Base-by-base conservation (phyloP, 2,329 filamentous ascomycete species). In the Aureobasidium sp. region DNA sequence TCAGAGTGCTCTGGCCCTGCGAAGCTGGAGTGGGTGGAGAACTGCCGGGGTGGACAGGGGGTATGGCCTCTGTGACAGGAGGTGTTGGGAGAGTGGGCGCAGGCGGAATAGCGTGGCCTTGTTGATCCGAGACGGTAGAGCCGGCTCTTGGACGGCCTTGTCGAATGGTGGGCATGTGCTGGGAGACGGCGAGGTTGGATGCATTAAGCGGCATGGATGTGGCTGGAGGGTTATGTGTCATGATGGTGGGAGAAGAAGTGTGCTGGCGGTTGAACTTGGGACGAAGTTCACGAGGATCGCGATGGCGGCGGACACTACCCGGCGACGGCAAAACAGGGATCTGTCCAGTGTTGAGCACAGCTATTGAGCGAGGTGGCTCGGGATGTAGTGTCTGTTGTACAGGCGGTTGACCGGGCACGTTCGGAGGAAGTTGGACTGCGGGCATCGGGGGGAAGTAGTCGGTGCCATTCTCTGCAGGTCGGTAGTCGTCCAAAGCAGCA, bases 361-460 rank as follows among this genome's bases (percentile, higher is more conserved):
- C 85, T 68, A 97, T 96, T 7, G 90, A 88, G 64, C 87, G 85
- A 30, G 78, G 74, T 62, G 80, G 68, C 68, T 78, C 74, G 47
- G 77, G 73, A 72, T 65, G 67, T 74, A 74, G 65, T 66, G 76
- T 69, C 60, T 71, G 67, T 65, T 70, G 67, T 63, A 72, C 62
- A 59, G 75, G 69, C 62, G 72, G 47, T 65, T 69, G 65, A 41
- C 67, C 65, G 10, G 69, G 67, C 64, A 76, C 70, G 34, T 77
- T 74, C 9, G 75, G 76, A 34, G 77, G 73, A 11, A 72, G 65
- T 16, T 59, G 44, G 36, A 76, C 75, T 29, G 74, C 77, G 57
- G 83, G 75, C 81, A 86, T 87, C 27, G 87, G 87, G 34, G 90
- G 89, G 68, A 96, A 96, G 73, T 96, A 96, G 69, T 94, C 91